Evolutionary conservation across 495 filamentous ascomycete species (phyloP).

Genomic region (Xylaria longipes): DNA sequence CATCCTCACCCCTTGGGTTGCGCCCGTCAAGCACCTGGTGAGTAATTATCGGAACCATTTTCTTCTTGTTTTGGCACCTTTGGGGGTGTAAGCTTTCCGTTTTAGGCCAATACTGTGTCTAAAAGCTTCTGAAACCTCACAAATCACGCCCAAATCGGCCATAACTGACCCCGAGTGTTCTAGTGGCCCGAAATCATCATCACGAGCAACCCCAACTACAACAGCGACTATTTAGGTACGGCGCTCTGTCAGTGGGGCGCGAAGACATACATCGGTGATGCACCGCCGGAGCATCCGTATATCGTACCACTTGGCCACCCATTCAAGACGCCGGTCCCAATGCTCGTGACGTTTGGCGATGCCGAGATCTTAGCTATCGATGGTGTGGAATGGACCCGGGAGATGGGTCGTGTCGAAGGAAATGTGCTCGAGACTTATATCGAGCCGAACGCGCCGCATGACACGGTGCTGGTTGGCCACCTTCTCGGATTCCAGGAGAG

Average conservation of each 20-base stretch:
- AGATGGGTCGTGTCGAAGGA: slow-evolving; percentile 25
- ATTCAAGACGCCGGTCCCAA: slow-evolving; percentile 23
- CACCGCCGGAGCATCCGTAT: slow-evolving; percentile 20
- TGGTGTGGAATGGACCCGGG: slow-evolving; percentile 10
- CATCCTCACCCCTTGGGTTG: slow-evolving; percentile 11
- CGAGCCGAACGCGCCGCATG: slow-evolving; percentile 26
- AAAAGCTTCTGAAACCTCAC: too few species aligned
- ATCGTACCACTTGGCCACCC: slow-evolving; percentile 23
- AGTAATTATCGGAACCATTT: too few species aligned
- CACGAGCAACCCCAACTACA: slow-evolving; percentile 27
- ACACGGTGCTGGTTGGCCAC: slow-evolving; percentile 15
- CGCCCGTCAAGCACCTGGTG: slow-evolving; percentile 9
- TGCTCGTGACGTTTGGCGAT: slow-evolving; percentile 20
- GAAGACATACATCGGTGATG: slow-evolving; percentile 13
- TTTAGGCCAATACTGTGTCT: too few species aligned
- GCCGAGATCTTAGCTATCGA: slow-evolving; percentile 24
- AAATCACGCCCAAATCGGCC: too few species aligned
- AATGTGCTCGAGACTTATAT: slow-evolving; percentile 23
- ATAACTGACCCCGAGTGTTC: too few species aligned
- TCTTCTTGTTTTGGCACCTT: too few species aligned
- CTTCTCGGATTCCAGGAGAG: slow-evolving; percentile 19
- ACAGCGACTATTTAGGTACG: slow-evolving; percentile 24
- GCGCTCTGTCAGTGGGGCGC: slow-evolving; percentile 24
- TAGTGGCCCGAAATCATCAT: slow-evolving; percentile 20
- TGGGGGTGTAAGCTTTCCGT: too few species aligned